These are phyloP conservation scores for Fragaria nilgerrensis DNA, from an alignment of 306 rosid genomes.

Conservation along the genomic window DNA sequence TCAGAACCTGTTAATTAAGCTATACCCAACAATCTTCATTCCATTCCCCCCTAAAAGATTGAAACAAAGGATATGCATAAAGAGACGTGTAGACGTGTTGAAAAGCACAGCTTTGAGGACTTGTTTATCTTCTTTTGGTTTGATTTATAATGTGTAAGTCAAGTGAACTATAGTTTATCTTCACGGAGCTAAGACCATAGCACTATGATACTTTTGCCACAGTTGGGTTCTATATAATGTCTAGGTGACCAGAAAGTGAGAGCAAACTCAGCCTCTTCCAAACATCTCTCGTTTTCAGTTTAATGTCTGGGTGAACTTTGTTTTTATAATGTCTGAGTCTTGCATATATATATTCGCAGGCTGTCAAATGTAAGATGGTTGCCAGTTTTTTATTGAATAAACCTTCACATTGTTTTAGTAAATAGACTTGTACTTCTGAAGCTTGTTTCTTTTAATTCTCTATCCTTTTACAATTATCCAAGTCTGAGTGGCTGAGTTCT, in stretches of 20 bases:
- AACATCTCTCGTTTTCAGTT: not conserved
- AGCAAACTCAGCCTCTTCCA: not conserved
- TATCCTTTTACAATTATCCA: not conserved
- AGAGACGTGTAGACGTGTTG: not conserved
- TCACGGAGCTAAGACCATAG: not conserved
- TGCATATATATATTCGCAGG: not conserved
- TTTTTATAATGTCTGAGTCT: not conserved
- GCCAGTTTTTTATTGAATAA: not conserved
- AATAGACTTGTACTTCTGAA: not conserved
- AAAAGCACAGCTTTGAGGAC: not conserved
- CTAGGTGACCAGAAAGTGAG: not conserved
- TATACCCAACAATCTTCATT: not conserved
- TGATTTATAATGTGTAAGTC: not conserved
- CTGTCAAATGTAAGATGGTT: not conserved
- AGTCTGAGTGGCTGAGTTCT: not conserved
- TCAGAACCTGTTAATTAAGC: not conserved
- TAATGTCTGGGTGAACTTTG: not conserved
- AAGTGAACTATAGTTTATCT: not conserved
- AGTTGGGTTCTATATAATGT: not conserved
- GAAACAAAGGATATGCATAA: not conserved
- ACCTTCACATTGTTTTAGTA: not conserved
- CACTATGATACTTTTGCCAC: not conserved
- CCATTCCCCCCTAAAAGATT: not conserved
- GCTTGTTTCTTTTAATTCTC: not conserved
- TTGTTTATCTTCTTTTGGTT: not conserved